A percentile compares a stretch with the other conserved stretches of the same genome.
phyloP scores from a whole-genome alignment of 2,329 filamentous ascomycete species.

The Ascochyta lentis region DNA sequence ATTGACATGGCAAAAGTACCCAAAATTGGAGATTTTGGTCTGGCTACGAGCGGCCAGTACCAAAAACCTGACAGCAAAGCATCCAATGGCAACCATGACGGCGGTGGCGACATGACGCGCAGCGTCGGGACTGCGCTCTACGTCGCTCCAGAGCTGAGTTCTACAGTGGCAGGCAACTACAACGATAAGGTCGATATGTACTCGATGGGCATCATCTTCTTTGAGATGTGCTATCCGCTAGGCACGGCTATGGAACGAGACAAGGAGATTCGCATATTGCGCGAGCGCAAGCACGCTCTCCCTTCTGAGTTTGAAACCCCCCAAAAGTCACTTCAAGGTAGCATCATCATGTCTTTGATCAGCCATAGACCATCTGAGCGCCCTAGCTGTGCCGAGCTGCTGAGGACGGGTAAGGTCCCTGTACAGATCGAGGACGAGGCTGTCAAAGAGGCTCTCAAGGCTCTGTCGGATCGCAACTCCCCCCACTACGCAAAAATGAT shows the following conservation, averaged over 20 bases:
- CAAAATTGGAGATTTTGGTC: slow-evolving; percentile 94
- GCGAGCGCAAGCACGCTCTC: slow-evolving; percentile 70
- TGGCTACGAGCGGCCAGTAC: slow-evolving; percentile 88
- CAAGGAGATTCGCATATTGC: slow-evolving; percentile 71
- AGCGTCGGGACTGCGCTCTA: slow-evolving; percentile 84
- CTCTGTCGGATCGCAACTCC: slow-evolving; percentile 80
- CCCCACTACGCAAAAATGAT: slow-evolving; percentile 91
- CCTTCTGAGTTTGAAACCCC: slow-evolving; percentile 75
- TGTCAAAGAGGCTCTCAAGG: slow-evolving; percentile 80
- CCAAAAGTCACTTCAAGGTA: slow-evolving; percentile 72
- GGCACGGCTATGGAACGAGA: slow-evolving; percentile 69
- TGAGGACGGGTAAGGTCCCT: slow-evolving; percentile 85
- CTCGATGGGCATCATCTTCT: slow-evolving; percentile 95
- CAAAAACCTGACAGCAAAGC: slow-evolving; percentile 62
- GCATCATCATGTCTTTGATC: slow-evolving; percentile 80
- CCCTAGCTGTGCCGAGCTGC: slow-evolving; percentile 80
- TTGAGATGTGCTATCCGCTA: slow-evolving; percentile 85
- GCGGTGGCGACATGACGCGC: slow-evolving; percentile 69
- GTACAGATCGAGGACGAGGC: slow-evolving; percentile 93
- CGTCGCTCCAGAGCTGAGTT: slow-evolving; percentile 88
- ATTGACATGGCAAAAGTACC: slow-evolving; percentile 90
- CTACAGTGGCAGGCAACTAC: slow-evolving; percentile 76
- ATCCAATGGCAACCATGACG: slow-evolving; percentile 41
- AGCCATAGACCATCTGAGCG: slow-evolving; percentile 83
- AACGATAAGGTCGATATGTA: slow-evolving; percentile 99